phyloP scores from a whole-genome alignment of 2,329 filamentous ascomycete genomes.

The Penicillium sp. region DNA sequence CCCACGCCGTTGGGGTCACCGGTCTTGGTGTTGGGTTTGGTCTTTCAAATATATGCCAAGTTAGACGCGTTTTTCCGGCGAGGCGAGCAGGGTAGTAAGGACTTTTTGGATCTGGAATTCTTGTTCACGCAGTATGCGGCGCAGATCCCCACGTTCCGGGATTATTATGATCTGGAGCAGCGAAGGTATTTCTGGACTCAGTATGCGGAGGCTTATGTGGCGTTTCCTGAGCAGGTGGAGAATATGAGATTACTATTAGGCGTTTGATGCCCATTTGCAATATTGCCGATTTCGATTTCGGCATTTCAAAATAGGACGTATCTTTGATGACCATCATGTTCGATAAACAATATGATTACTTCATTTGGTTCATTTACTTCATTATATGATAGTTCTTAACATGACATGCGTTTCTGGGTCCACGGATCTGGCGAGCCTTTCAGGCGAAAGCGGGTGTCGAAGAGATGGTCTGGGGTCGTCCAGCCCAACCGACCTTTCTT shows the following conservation, averaged over 20 bases:
- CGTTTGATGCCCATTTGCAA: conserved; percentile 3
- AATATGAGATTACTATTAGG: conserved; percentile 20
- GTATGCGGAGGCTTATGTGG: conserved; percentile 19
- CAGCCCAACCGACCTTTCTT: conserved; percentile 29
- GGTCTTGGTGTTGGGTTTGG: conserved; percentile 19
- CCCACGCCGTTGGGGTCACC: conserved; percentile 20
- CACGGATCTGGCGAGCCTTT: conserved; percentile 31
- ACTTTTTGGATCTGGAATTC: conserved; percentile 22
- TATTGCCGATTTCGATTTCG: background rate
- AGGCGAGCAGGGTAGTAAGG: conserved; percentile 22
- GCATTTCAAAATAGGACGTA: background rate
- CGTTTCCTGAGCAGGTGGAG: conserved; percentile 22
- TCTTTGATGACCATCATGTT: background rate
- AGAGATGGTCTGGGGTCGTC: conserved; percentile 29
- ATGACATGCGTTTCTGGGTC: conserved; percentile 26
- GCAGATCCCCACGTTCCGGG: conserved; percentile 19
- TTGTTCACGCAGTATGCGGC: conserved; percentile 20
- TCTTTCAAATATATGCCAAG: conserved; percentile 24
- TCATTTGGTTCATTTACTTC: conserved; percentile 11
- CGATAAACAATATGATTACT: background rate
- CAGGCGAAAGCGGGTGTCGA: conserved; percentile 29
- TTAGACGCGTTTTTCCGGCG: conserved; percentile 19
- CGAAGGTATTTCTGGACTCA: conserved; percentile 20
- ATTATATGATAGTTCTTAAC: conserved; percentile 11
- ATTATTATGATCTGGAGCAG: conserved; percentile 19